A percentile compares a stretch with the other conserved stretches of the same genome.
These are phyloP conservation scores for Sporothrix sp. DNA, from an alignment of 2,329 filamentous ascomycete species.

Conservation along the genomic window DNA sequence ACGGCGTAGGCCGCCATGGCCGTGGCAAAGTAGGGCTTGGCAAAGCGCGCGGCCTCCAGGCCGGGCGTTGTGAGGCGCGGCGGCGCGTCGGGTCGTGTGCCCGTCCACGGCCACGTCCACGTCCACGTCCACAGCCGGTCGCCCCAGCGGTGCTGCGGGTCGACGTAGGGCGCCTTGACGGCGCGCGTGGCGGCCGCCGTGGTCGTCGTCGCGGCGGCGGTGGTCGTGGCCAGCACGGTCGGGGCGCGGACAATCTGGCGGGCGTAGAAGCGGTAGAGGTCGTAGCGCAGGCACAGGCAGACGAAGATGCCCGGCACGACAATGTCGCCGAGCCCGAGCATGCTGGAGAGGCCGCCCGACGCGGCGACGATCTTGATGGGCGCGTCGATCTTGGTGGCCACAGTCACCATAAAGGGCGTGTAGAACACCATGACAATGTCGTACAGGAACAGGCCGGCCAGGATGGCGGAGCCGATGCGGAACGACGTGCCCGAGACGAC, in stretches of 20 bases:
- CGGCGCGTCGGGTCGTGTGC: too few species aligned
- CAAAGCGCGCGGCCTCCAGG: conserved; percentile 46
- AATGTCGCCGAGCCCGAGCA: conserved; percentile 91
- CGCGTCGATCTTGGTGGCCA: conserved; percentile 81
- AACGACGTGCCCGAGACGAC: conserved; percentile 86
- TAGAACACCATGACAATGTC: conserved; percentile 91
- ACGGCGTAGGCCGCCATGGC: conserved; percentile 65
- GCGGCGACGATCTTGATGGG: conserved; percentile 84
- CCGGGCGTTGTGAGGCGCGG: conserved; percentile 24
- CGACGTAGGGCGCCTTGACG: conserved; percentile 43
- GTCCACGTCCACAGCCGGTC: conserved; percentile 67
- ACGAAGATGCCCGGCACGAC: conserved; percentile 88
- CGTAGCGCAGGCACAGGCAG: conserved; percentile 79
- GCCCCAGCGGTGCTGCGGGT: conserved; percentile 67
- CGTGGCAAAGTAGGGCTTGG: conserved; percentile 78
- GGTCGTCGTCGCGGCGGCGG: conserved; percentile 26
- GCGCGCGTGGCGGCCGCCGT: conserved; percentile 30
- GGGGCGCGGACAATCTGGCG: conserved; percentile 46
- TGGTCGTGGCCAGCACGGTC: conserved; percentile 28
- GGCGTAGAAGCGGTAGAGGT: conserved; percentile 76
- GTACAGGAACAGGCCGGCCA: conserved; percentile 79
- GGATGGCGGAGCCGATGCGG: conserved; percentile 65
- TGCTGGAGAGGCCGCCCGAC: conserved; percentile 56
- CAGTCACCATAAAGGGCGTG: conserved; percentile 76
- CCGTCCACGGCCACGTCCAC: too few species aligned